Base-by-base conservation (phyloP, 1,284 basidiomycete genomes). In the Mycosarcoma maydis region DNA sequence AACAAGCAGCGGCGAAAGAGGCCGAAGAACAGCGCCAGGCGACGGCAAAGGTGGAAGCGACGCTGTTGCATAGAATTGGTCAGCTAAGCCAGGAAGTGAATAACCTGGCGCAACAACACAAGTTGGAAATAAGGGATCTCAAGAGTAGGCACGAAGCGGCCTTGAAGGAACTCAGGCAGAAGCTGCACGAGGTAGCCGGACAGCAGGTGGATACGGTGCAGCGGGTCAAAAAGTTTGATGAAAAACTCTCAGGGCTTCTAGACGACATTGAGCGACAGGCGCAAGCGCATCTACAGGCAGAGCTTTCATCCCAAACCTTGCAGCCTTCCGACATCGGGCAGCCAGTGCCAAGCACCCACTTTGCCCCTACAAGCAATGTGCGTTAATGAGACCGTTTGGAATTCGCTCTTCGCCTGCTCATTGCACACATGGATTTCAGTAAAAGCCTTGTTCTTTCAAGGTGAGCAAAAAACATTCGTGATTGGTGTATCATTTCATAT, bases 261-360 rank as follows among this genome's bases (percentile, higher is more conserved):
- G 48, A 39, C 9, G 67, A 70, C 20, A 54, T 70, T 22, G 48
- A 43, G 6, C 57, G 57, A 14, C 56, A 53, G 19, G 61, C 61
- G 3, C 61, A 51, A 24, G 48, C 47, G 5, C 49, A 51, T 8
- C 14, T 61, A 33, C 56, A 65, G 33, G 43, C 27, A 9, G 41
- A 60, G 34, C 20, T 38, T 23, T 36, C 47, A n/a, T 14, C 22
- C 30, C 43, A 38, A 14, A 24, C 48, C 4, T 41, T 32, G 6
- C 37, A 41, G 10, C 29, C 53, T 5, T 19, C 30, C 9, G 30
- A 22, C 11, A 57, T 34, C 14, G 54, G 26, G 4, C 24, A n/a
- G 29, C 6, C 32, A 34, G 17, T 29, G 39, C 33, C 37, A 17
- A 37, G 48, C 8, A 6, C 27, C 39, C 36, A 39, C 30, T 40